Evolutionary conservation across 805 yeast species (phyloP).

Genomic region (Zygotorulaspora chibaensis): DNA sequence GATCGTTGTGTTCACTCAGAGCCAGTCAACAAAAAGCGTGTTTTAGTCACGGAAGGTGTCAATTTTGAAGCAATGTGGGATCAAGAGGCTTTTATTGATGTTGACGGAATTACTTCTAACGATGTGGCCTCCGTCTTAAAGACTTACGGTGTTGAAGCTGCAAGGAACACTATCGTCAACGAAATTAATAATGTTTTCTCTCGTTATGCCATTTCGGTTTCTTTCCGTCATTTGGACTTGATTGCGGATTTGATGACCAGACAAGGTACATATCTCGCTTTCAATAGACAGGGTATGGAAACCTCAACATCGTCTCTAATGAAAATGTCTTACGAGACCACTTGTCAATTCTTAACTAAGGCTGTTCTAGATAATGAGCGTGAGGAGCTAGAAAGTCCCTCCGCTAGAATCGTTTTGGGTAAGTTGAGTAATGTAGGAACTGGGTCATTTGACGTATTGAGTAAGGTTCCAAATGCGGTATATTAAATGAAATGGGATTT

Average conservation of each 20-base stretch:
- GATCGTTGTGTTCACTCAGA: constrained; percentile 89
- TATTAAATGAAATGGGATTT: not conserved
- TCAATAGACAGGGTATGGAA: constrained; percentile 98
- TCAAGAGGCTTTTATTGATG: constrained; percentile 87
- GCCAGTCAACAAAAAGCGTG: constrained; percentile 65
- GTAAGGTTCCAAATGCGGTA: constrained; percentile 35
- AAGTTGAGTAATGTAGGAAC: constrained; percentile 90
- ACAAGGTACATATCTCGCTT: constrained; percentile 94
- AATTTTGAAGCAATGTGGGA: constrained; percentile 98
- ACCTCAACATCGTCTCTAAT: constrained; percentile 90
- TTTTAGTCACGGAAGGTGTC: constrained; percentile 94
- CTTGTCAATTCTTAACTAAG: constrained; percentile 94
- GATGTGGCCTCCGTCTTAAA: constrained; percentile 86
- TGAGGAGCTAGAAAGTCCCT: constrained; percentile 85
- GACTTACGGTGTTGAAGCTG: constrained; percentile 98
- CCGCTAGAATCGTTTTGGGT: constrained; percentile 91
- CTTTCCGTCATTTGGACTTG: constrained; percentile 89
- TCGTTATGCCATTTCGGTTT: constrained; percentile 91
- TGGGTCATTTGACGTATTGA: constrained; percentile 81
- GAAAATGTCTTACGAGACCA: constrained; percentile 99
- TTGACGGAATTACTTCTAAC: constrained; percentile 84
- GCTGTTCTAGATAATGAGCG: constrained; percentile 90
- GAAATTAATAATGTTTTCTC: constrained; percentile 95
- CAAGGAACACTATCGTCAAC: constrained; percentile 92
- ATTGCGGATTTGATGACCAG: constrained; percentile 99